Conservation (phyloP, 768 basidiomycete genomes). For the Cystoderma amianthinum region DNA sequence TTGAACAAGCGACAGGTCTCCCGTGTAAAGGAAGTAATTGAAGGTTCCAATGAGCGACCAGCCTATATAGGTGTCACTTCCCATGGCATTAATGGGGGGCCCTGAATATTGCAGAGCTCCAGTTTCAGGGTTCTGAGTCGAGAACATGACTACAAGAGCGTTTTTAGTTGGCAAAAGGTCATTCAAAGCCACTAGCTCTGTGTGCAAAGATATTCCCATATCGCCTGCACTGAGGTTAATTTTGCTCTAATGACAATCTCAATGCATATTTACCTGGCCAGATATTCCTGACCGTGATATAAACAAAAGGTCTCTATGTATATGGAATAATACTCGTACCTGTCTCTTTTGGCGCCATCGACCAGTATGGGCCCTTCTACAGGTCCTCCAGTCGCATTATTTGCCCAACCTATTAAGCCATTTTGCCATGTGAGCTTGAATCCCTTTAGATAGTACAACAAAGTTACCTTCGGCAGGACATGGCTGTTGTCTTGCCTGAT, state of each 20-base stretch:
- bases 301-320: background rate
- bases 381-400: constrained; percentile 40
- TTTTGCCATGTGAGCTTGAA: no score
- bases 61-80: constrained; percentile 38
- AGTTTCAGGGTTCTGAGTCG: constrained; percentile 34
- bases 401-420: constrained; percentile 35
- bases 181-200: constrained; percentile 24
- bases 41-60: constrained; percentile 41
- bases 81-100: constrained; percentile 25
- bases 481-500: constrained; percentile 24
- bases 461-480: constrained; percentile 16
- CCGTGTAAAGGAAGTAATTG: constrained; percentile 39
- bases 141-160: constrained; percentile 41
- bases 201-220: constrained; percentile 34
- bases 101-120: constrained; percentile 40
- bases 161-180: constrained; percentile 34
- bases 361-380: constrained; percentile 44
- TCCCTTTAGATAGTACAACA: no score
- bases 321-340: constrained; percentile 17
- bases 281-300: constrained; percentile 15
- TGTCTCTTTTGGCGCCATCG: constrained; percentile 47
- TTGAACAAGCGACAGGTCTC: constrained; percentile 34
- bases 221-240: constrained; percentile 16
- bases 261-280: constrained; percentile 13
- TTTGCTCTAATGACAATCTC: background rate